Conservation (phyloP, 2,329 filamentous ascomycete species). For the Cladosporium sp. region DNA sequence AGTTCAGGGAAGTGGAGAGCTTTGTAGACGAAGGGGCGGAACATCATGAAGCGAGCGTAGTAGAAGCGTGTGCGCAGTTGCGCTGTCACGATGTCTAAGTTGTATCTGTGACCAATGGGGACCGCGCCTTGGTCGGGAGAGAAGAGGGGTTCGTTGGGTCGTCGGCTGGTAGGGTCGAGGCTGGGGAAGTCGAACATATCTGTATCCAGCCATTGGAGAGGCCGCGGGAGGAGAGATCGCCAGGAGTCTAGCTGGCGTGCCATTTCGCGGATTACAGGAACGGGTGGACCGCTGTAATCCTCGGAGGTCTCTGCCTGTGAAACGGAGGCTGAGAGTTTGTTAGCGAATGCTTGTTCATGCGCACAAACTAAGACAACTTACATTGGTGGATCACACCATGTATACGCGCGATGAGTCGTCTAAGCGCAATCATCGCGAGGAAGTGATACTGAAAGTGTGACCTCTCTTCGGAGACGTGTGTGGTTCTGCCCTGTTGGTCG, state of each 20-base stretch:
- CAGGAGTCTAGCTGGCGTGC: conserved; percentile 53
- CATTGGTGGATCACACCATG: conserved; percentile 50
- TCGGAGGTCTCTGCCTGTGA: conserved; percentile 27
- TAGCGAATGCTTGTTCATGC: neutral
- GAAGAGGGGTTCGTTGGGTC: conserved; percentile 39
- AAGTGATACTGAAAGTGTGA: conserved; percentile 56
- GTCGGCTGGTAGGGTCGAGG: conserved; percentile 22
- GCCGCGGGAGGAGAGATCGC: conserved; percentile 51
- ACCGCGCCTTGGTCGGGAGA: conserved; percentile 42
- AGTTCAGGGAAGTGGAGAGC: conserved; percentile 53
- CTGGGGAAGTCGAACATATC: conserved; percentile 41
- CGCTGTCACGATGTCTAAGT: conserved; percentile 53
- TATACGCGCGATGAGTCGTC: conserved; percentile 49
- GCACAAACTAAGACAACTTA: conserved; percentile 32
- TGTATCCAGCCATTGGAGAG: conserved; percentile 55
- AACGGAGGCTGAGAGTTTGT: conserved; percentile 18
- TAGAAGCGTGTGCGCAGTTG: conserved; percentile 56
- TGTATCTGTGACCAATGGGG: conserved; percentile 46
- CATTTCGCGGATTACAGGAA: conserved; percentile 47
- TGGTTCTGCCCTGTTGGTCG: conserved; percentile 22
- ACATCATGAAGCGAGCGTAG: conserved; percentile 54
- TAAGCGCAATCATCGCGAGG: conserved; percentile 55
- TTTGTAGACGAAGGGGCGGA: conserved; percentile 57
- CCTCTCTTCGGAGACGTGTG: conserved; percentile 41
- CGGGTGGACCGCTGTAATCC: conserved; percentile 35